Percentiles rank a stretch among this genome's conserved stretches.
Evolutionary conservation across 768 basidiomycete genomes (phyloP).

Genomic region (Boletus rubroflammeus): DNA sequence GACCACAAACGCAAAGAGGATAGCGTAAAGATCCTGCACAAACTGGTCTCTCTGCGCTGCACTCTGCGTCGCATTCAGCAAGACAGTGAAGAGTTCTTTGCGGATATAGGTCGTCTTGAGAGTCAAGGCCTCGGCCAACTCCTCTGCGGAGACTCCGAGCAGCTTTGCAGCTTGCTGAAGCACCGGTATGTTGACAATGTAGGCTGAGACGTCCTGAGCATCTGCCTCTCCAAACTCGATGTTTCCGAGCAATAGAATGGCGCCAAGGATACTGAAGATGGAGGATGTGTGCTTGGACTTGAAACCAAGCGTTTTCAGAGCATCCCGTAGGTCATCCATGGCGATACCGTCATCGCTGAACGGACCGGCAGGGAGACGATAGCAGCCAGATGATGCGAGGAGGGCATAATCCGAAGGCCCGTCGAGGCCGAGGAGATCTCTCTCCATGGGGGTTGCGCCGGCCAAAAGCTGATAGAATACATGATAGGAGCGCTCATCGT

Average conservation of each 20-base stretch:
- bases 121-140: slow-evolving; percentile 51
- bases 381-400: slow-evolving; percentile 56
- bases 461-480: slow-evolving; percentile 65
- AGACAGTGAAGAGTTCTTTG: slow-evolving; percentile 55
- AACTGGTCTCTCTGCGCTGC: slow-evolving; percentile 51
- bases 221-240: slow-evolving; percentile 55
- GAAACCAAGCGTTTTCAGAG: slow-evolving; percentile 56
- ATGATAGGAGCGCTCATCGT: slow-evolving; percentile 64
- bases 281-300: slow-evolving; percentile 55
- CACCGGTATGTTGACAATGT: slow-evolving; percentile 42
- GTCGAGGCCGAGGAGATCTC: slow-evolving; percentile 51
- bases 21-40: slow-evolving; percentile 57
- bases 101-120: slow-evolving; percentile 56
- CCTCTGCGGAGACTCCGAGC: slow-evolving; percentile 52
- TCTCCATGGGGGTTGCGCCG: slow-evolving; percentile 52
- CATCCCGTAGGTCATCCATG: slow-evolving; percentile 55
- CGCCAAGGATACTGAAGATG: slow-evolving; percentile 50
- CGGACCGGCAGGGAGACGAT: slow-evolving; percentile 59
- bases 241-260: slow-evolving; percentile 57
- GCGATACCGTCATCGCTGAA: slow-evolving; percentile 58
- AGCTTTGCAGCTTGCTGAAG: slow-evolving; percentile 48
- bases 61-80: slow-evolving; percentile 51
- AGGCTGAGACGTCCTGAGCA: slow-evolving; percentile 51
- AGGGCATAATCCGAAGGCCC: slow-evolving; percentile 58
- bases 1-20: slow-evolving; percentile 59